These are phyloP conservation scores for Thraustochytrium striatum DNA, from an alignment of 352 stramenopile species.

Conservation along the genomic window DNA sequence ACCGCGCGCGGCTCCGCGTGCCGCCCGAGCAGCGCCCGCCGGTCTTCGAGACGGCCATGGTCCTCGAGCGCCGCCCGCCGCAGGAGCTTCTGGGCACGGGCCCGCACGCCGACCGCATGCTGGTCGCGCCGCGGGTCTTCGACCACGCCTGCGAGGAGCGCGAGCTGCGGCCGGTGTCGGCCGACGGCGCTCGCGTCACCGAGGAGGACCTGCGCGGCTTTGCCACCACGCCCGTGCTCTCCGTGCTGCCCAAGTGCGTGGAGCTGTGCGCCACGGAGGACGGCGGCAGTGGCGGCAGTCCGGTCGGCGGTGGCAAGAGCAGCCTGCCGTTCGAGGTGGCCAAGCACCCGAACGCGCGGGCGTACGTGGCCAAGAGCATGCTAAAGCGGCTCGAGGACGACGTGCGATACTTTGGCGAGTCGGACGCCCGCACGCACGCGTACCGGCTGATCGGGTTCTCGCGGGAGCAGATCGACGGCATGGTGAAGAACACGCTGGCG, in stretches of 20 bases:
- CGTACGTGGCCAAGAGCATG: conserved; percentile 86
- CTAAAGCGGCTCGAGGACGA: conserved; percentile 84
- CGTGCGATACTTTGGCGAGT: conserved; percentile 69
- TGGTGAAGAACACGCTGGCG: neutral
- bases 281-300: conserved; percentile 49
- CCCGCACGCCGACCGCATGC: conserved; percentile 62
- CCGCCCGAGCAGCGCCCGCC: neutral
- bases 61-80: conserved; percentile 62
- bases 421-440: conserved; percentile 63
- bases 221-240: conserved; percentile 58
- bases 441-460: neutral
- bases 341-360: conserved; percentile 76
- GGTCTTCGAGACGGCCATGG: conserved; percentile 9
- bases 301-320: conserved; percentile 58
- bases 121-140: conserved; percentile 69
- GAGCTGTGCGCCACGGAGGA: conserved; percentile 17
- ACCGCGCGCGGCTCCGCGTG: neutral
- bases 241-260: conserved; percentile 65
- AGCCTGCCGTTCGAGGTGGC: conserved; percentile 86
- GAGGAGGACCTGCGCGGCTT: conserved; percentile 35
- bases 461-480: neutral
- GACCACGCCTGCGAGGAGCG: conserved; percentile 61
- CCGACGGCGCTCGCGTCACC: conserved; percentile 44
- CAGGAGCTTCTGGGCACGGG: conserved; percentile 68
- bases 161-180: conserved; percentile 58